Evolutionary conservation across 176 grass and related monocot genomes (phyloP).

Genomic region (Aegilops umbellulata): DNA sequence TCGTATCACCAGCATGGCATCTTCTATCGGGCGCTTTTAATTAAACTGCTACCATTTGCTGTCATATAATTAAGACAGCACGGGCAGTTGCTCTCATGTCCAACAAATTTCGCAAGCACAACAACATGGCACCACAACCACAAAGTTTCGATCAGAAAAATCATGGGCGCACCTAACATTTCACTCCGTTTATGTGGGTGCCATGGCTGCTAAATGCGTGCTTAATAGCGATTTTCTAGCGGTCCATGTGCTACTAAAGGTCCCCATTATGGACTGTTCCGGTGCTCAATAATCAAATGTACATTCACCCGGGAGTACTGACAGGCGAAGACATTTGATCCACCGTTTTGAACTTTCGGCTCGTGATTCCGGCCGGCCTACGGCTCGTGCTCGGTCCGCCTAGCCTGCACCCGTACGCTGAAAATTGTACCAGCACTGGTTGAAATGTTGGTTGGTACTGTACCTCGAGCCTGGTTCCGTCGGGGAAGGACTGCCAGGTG

Average conservation of each 20-base stretch:
- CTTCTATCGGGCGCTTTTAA: background rate
- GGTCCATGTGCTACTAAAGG: conserved; percentile 10
- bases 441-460: background rate
- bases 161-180: background rate
- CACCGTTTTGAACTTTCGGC: conserved; percentile 13
- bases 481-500: conserved; percentile 88
- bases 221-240: background rate
- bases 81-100: background rate
- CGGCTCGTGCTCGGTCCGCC: background rate
- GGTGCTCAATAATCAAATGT: conserved; percentile 9
- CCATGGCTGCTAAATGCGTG: background rate
- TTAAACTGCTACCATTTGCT: background rate
- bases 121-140: background rate
- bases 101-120: background rate
- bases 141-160: background rate
- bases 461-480: conserved; percentile 91
- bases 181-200: background rate
- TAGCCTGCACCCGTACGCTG: conserved; percentile 13
- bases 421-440: background rate
- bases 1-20: background rate
- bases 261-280: background rate
- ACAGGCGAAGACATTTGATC: conserved; percentile 30
- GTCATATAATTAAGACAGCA: background rate
- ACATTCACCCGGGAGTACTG: background rate
- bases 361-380: background rate